A percentile compares a stretch with the other conserved stretches of the same genome.
Conservation (phyloP, 23 red algal genomes). For the Gracilariopsis chorda region DNA sequence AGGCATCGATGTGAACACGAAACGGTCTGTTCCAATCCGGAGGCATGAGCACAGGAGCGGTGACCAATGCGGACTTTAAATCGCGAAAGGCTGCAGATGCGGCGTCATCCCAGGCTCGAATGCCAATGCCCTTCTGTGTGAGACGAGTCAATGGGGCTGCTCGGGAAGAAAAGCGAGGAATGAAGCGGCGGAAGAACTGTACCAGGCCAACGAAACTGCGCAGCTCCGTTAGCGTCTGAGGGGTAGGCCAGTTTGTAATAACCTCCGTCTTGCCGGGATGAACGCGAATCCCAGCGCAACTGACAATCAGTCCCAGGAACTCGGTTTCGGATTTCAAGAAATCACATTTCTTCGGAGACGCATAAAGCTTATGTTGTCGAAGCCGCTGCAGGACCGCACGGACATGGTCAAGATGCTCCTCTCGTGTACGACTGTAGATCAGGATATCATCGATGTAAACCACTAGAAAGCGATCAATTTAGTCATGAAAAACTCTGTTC, state of each 20-base stretch:
- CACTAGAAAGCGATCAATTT: neutral
- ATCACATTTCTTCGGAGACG: neutral
- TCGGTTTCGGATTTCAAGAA: neutral
- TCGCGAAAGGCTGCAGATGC: no score
- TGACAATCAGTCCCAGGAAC: neutral
- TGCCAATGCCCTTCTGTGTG: no score
- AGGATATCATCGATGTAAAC: slow-evolving; percentile 4
- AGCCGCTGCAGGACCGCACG: neutral
- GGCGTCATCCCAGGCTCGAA: no score
- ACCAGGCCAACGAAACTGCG: neutral
- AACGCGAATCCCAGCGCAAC: neutral
- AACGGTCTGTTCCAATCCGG: no score
- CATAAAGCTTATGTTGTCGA: neutral
- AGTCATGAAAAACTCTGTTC: neutral
- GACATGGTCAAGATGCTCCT: slow-evolving; percentile 11
- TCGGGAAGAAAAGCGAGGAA: no score
- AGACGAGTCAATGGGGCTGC: no score
- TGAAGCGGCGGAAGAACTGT: no score
- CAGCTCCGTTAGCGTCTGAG: neutral
- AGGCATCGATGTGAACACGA: no score
- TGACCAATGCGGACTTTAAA: no score
- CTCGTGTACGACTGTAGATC: neutral
- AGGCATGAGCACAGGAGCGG: no score
- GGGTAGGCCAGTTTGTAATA: neutral
- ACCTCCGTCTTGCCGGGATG: neutral